Conservation (phyloP, 2,329 filamentous ascomycete species). For the Exserohilum turcica region DNA sequence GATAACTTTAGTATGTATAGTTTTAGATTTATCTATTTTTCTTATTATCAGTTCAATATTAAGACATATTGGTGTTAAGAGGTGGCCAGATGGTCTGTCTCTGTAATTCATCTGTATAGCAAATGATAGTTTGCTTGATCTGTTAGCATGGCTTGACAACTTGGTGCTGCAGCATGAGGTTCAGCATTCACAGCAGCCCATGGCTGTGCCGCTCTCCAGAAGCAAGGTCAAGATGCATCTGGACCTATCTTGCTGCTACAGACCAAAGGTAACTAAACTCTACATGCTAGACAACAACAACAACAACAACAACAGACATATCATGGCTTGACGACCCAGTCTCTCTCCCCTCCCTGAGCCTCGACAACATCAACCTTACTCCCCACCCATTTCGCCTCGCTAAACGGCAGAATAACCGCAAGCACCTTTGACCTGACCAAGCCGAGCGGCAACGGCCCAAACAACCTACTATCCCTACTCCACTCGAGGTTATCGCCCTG, state of each 20-base stretch:
- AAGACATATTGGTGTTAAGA: neutral
- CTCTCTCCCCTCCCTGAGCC: slow-evolving; percentile 14
- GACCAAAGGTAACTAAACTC: no score
- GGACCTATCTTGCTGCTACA: no score
- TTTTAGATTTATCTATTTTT: neutral
- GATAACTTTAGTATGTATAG: neutral
- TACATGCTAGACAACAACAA: neutral
- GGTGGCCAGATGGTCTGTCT: neutral
- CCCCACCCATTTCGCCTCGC: slow-evolving; percentile 35
- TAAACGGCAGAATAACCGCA: slow-evolving; percentile 40
- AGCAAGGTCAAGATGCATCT: no score
- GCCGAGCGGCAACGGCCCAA: slow-evolving; percentile 83
- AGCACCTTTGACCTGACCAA: slow-evolving; percentile 84
- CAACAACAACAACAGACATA: neutral
- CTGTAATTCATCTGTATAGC: neutral
- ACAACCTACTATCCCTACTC: slow-evolving; percentile 84
- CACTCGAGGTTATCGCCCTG: slow-evolving; percentile 84
- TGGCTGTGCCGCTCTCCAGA: no score
- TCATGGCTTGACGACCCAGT: slow-evolving; percentile 14
- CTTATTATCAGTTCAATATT: no score
- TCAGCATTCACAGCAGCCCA: no score
- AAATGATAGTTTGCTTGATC: neutral
- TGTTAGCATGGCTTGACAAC: no score
- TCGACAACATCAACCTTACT: slow-evolving; percentile 20
- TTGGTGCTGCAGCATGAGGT: no score